These are phyloP conservation scores for Yamadazyma mexicana DNA, from an alignment of 1,139 yeast genomes.

Conservation along the genomic window DNA sequence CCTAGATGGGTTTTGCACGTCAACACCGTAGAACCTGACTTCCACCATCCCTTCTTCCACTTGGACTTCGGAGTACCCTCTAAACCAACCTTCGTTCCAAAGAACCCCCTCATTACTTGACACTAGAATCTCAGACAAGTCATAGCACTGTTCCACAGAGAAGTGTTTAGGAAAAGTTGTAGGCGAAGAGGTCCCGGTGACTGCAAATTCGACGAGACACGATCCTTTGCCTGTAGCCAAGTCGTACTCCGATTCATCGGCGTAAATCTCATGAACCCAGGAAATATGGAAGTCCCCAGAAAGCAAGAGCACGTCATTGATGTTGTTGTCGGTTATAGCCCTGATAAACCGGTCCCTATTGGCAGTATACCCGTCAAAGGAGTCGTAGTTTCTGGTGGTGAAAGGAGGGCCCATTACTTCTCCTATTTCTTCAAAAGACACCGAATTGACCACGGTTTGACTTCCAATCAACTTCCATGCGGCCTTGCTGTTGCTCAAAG, in stretches of 20 bases:
- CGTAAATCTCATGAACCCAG: slow-evolving; percentile 3
- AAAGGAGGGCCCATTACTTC: neutral
- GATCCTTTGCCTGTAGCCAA: neutral
- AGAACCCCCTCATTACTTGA: neutral
- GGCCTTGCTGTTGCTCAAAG: neutral
- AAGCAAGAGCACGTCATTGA: slow-evolving; percentile 1
- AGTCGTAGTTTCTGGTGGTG: neutral
- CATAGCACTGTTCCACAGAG: neutral
- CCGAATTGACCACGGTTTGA: slow-evolving; percentile 2
- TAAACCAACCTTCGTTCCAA: slow-evolving; percentile 4
- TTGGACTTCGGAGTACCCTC: slow-evolving; percentile 1
- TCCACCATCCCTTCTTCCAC: neutral
- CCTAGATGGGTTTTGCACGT: neutral
- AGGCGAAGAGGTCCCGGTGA: neutral
- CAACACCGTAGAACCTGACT: neutral
- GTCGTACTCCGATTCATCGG: neutral
- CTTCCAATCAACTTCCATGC: slow-evolving; percentile 1
- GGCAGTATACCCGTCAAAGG: slow-evolving; percentile 1
- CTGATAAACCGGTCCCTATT: neutral
- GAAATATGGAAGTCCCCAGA: slow-evolving; percentile 3
- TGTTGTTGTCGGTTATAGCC: neutral
- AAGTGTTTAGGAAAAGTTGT: neutral
- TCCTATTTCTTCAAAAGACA: neutral
- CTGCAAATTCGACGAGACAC: slow-evolving; percentile 1
- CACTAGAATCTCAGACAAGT: neutral